Base-by-base conservation (phyloP, 345 rosid species). In the Orychophragmus violaceus region DNA sequence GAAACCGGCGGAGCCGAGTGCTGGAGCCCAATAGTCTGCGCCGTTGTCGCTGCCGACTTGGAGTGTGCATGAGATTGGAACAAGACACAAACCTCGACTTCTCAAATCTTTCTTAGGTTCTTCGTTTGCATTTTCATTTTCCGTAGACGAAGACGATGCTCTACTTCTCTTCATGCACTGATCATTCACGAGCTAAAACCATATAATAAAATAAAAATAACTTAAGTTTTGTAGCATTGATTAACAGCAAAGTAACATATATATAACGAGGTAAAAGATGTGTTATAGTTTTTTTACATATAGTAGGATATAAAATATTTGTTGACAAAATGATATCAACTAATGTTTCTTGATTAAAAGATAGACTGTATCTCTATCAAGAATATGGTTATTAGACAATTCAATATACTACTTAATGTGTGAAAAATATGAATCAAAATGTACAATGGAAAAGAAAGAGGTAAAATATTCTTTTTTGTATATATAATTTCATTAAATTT, bases 11-110 rank as follows among this genome's bases (percentile, higher is more conserved):
- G 77, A 73, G 8, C 85, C 72, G 4, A 69, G 62, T 3, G 91
- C 80, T 10, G 93, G 91, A 71, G 99, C 90, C 99, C 97, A 95
- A 52, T 87, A 95, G 70, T 91, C 99, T 1, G 96, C 96, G 12
- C 95, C 97, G 6, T 82, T 88, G 54, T 89, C 97, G 60, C 81
- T 84, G 49, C 96, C 95, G 10, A 91, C 94, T 78, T 89, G 90
- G 69, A 85, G 76, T 5, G 91, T 89, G 83, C 90, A 91, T 0
- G 97, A 89, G 46, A 90, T 79, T 3, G 97, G 99, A 74, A 95
- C 94, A 79, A 95, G 81, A 76, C 99, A 91, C 75, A 95, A 62
- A 64, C 99, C 99, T 78, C 96, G 84, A 58, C 95, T 89, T 84
- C 86, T 87, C 71, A 94, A 83, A 68, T 90, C 95, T 75, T 71